Base-by-base conservation (phyloP, 2,329 filamentous ascomycete species). In the Thermothelomyces thermophilus region DNA sequence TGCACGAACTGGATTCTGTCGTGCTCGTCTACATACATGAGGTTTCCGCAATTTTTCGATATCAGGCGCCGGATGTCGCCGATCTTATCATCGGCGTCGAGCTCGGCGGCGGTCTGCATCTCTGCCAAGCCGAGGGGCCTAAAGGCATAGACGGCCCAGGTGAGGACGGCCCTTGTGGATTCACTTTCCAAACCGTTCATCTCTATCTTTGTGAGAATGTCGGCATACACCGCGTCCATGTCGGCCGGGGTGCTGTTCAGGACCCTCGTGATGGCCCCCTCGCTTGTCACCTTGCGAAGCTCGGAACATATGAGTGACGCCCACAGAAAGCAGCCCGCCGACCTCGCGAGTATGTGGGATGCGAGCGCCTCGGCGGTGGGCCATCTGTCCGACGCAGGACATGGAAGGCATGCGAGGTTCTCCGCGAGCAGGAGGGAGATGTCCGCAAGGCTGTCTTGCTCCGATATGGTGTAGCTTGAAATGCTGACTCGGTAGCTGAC, bases 251-350 rank as follows among this genome's bases (percentile, higher is more conserved):
- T 56, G 24, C 50, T 59, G 5, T 55, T 51, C 9, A 66, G 48
- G 0, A 66, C 61, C 31, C 57, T 51, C 1, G 47, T 41, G 2
- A 62, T 58, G 2, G 63, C 61, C 5, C 31, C 53, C 1, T 53
- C 52, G 2, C 57, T 65, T 1, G 61, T 58, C 3, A 56, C 63
- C n/a, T 59, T 46, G 7, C 57, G 57, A 3, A 66, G 48, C 19
- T 65, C 61, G 7, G 44, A 48, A 4, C 60, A 53, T 1, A 66
- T 54, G 1, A 67, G 37, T 6, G 54, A 52, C 0, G 61, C 63
- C 64, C 64, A 66, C 2, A 66, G 48, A 41, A 67, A 67, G 30
- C 58, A 64, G 1, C 64, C 64, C 0, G 40, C 44, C 0, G 64
- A 62, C 6, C 58, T 61, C 5, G 50, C 24, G 3, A 64, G 44